A percentile compares a stretch with the other conserved stretches of the same genome.
These are phyloP conservation scores for Backusella tuberculispora DNA, from an alignment of 192 early-diverging fungal species.

Conservation along the genomic window DNA sequence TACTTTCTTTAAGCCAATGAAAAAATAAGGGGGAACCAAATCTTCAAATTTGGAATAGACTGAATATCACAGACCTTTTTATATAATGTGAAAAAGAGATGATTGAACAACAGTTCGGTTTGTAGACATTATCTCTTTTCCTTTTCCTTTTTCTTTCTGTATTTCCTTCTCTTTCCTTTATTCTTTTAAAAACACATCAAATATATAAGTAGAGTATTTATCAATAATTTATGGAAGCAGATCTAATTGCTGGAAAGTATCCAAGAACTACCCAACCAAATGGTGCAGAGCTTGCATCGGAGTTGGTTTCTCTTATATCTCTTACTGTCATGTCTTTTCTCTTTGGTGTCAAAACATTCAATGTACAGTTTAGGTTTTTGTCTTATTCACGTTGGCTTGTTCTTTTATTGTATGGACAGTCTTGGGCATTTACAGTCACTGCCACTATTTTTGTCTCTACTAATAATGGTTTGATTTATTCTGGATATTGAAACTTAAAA, in stretches of 20 bases:
- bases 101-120: no score
- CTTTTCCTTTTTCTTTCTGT: background rate
- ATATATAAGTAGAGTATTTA: background rate
- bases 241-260: constrained; percentile 2
- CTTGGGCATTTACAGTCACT: constrained; percentile 49
- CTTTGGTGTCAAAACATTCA: constrained; percentile 33
- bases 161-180: background rate
- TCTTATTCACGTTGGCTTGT: constrained; percentile 44
- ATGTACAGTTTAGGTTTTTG: constrained; percentile 24
- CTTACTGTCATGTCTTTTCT: constrained; percentile 23
- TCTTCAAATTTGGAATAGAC: background rate
- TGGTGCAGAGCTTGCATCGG: constrained; percentile 25
- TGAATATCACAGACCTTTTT: background rate
- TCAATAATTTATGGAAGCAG: background rate
- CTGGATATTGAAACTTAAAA: no score
- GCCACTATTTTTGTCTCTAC: constrained; percentile 46
- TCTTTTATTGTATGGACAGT: constrained; percentile 39
- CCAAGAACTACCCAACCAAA: constrained; percentile 13
- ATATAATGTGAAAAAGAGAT: no score
- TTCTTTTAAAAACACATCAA: background rate
- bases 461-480: constrained; percentile 36
- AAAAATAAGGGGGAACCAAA: background rate
- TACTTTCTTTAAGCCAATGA: background rate
- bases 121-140: no score
- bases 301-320: constrained; percentile 24